Evolutionary conservation across 2,329 filamentous ascomycete species (phyloP), one percentile per base, ranked within the genome.

Genomic region (Ambrosiella cleistominuta): DNA sequence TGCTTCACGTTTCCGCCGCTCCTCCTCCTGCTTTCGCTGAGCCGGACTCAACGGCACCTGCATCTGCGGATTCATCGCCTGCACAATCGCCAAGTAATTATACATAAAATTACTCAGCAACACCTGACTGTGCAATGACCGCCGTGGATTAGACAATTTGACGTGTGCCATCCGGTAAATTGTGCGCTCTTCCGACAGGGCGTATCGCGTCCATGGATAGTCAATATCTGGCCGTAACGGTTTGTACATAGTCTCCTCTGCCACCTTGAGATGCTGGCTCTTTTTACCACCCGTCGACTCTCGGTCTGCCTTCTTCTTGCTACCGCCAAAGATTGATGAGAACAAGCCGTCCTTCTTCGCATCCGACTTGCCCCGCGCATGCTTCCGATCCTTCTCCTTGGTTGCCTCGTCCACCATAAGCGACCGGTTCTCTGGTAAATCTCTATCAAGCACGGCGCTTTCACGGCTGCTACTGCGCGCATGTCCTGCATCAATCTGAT

Each of bases 71-170:
- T 98, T 93, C 88, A 96, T 96, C 66, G 94, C 89, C 71, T 98
- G 93, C 51, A 98, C 93, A 70, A 97, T 98, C 62, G 93, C 93
- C 63, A 98, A 79, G 69, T 98, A 98, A 59, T 89, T 93, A 72
- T 98, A 98, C 93, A 98, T 98, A 71, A 98, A 98, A 69, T 98
- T 98, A 71, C 90, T 96, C 64, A 98, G 79, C 60, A 98, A 75
- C 19, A 98, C 93, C 70, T 98, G 93, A 61, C 91, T 96, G 67
- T 95, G 85, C 56, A 98, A 73, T 45, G 91, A 86, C 58, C 93
- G 84, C 50, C 91, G 83, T 42, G 93, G 93, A 67, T 98, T 97
- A n/a, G 93, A 93, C 61, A 98, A 80, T 70, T 98, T 98, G 72
- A 97, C 94, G 68, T 98, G 93, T 15, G 93, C 93, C 88, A 98